These are phyloP conservation scores for Apiospora hydei DNA, from an alignment of 2,329 filamentous ascomycete species.

Conservation along the genomic window DNA sequence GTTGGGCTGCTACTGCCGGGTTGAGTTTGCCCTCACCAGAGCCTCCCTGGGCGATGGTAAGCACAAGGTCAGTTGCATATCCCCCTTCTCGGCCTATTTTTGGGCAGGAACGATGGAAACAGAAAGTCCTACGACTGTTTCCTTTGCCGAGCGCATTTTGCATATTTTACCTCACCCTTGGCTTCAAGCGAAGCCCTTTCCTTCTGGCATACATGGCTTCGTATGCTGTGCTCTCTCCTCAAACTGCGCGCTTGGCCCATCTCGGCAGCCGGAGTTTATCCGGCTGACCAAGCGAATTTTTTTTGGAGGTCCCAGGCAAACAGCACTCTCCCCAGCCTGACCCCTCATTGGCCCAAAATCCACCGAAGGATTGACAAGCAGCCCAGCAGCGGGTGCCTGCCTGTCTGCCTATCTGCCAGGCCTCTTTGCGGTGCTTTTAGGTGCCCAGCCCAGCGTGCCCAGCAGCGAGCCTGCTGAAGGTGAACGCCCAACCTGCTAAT, in stretches of 20 bases:
- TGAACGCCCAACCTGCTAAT: conserved; percentile 7
- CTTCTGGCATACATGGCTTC: conserved; percentile 6
- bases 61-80: conserved; percentile 25
- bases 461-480: neutral
- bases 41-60: conserved; percentile 21
- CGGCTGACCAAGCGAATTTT: conserved; percentile 6
- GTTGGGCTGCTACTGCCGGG: conserved; percentile 22
- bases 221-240: conserved; percentile 24
- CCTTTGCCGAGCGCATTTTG: neutral
- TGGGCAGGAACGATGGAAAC: conserved; percentile 2
- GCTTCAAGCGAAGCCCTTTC: neutral
- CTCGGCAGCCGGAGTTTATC: conserved; percentile 26
- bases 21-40: conserved; percentile 21
- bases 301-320: conserved; percentile 5
- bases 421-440: neutral
- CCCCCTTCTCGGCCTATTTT: neutral
- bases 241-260: conserved; percentile 23
- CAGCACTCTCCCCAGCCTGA: conserved; percentile 15
- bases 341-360: conserved; percentile 14
- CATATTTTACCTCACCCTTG: neutral
- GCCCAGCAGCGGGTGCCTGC: conserved; percentile 14
- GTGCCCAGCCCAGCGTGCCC: neutral
- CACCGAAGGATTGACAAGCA: conserved; percentile 3
- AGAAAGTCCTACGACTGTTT: neutral
- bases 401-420: neutral